phyloP scores from a whole-genome alignment of 2,329 filamentous ascomycete species.

The Fusarium tricinctum region DNA sequence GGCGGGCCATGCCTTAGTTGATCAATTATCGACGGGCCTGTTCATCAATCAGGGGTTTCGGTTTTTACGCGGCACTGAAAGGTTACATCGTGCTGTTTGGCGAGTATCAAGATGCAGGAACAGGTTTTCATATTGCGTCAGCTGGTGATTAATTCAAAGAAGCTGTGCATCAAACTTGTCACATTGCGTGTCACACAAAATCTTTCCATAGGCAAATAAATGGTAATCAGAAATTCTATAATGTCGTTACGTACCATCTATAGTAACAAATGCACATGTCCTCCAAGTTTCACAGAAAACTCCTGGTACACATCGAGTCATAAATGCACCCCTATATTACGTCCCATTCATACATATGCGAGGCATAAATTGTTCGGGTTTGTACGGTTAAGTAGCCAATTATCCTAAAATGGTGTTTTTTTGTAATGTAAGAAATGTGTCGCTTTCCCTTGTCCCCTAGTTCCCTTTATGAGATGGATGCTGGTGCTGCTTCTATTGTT shows the following conservation, averaged over 20 bases:
- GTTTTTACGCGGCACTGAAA: constrained; percentile 8
- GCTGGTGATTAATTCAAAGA: neutral
- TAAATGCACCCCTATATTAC: constrained; percentile 41
- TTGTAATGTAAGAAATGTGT: constrained; percentile 33
- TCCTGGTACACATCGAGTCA: constrained; percentile 32
- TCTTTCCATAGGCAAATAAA: neutral
- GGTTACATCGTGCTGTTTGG: constrained; percentile 39
- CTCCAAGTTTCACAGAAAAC: constrained; percentile 20
- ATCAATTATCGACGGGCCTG: constrained; percentile 24
- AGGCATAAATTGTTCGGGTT: constrained; percentile 39
- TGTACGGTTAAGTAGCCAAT: constrained; percentile 43
- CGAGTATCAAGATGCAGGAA: constrained; percentile 25
- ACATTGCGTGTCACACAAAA: neutral
- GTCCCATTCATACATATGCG: constrained; percentile 41
- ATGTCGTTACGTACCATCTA: constrained; percentile 34
- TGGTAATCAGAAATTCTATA: constrained; percentile 32
- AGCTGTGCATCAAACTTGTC: constrained; percentile 3
- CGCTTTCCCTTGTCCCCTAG: constrained; percentile 31
- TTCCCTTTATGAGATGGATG: constrained; percentile 17
- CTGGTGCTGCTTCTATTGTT: constrained; percentile 46
- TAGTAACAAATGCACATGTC: constrained; percentile 24
- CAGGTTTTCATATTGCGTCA: constrained; percentile 7
- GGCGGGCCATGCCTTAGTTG: constrained; percentile 13
- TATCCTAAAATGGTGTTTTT: constrained; percentile 41
- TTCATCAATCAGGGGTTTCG: constrained; percentile 16